Evolutionary conservation across 1,284 basidiomycete genomes (phyloP), one percentile per base, ranked within the genome.

Genomic region (Ustilago cynodontis): DNA sequence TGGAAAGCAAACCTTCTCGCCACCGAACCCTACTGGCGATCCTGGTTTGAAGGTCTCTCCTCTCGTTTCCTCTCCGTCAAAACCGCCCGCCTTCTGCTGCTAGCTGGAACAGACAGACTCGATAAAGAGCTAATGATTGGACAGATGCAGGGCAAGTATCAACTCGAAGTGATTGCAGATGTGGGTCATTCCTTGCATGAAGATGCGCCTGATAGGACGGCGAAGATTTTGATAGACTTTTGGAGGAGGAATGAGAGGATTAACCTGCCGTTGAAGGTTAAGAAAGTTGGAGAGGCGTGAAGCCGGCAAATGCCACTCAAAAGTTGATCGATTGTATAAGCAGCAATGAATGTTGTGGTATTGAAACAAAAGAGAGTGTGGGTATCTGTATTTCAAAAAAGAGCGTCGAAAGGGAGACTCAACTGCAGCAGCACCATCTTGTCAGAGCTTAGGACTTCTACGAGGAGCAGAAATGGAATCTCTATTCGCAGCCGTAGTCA

Each of bases 81-180:
- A 18, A 90, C 93, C 0, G 95, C 95, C 0, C 91, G 95, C 16
- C 87, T 99, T 29, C 89, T 99, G 31, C 90, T 98, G 3, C 89
- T 99, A 13, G 96, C 97, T 0, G 95, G 95, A 0, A 92, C 95
- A 10, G 96, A 99, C 81, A 88, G 95, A 9, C 90, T 99, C 2
- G 97, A 99, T 85, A 92, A 91, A 77, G 92, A 94, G 76, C 89
- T 99, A 45, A 98, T 97, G 93, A 95, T 99, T 55, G 97, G 95
- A 0, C 96, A 99, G 86, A 98, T 99, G 96, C 87, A 87, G 70
- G 83, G 82, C 65, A 98, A 98, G 86, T 98, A 98, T 87, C 96
- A 98, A 87, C 89, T 98, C 80, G 91, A 91, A 24, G 94, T 98
- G 28, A 90, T 97, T 72, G 90, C 90, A 3, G 91, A 91, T 22